Conservation (phyloP, 768 basidiomycete genomes). For the Paxillus ammoniavirescens region DNA sequence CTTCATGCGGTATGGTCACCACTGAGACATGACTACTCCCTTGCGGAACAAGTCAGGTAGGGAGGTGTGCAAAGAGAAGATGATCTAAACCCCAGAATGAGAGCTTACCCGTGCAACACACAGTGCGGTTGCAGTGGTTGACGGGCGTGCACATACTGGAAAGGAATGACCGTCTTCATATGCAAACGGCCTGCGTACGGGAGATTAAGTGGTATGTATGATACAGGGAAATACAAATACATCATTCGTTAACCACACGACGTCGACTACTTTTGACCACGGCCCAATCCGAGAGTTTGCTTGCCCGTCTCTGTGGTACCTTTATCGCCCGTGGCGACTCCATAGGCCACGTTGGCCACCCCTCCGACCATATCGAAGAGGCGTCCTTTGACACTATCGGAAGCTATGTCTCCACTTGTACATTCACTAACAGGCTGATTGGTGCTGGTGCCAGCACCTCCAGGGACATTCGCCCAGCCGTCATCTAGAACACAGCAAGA, state of each 20-base stretch:
- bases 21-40: background rate
- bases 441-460: background rate
- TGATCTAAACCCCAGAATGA: too few relatives aligned
- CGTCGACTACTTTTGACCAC: too few relatives aligned
- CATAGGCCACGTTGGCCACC: constrained; percentile 39
- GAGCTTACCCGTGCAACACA: too few relatives aligned
- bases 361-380: constrained; percentile 33
- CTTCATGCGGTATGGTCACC: constrained; percentile 15
- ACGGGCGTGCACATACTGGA: too few relatives aligned
- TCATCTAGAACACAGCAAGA: constrained; percentile 30
- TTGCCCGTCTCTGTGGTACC: constrained; percentile 32
- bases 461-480: constrained; percentile 36
- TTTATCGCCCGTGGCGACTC: constrained; percentile 36
- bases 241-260: background rate
- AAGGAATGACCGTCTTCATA: too few relatives aligned
- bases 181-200: too few relatives aligned
- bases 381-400: constrained; percentile 16
- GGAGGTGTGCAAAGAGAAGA: background rate
- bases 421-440: background rate
- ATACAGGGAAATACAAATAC: background rate
- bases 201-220: background rate
- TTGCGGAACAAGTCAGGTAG: background rate
- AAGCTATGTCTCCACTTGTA: background rate
- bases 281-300: constrained; percentile 22
- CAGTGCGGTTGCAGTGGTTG: too few relatives aligned